phyloP scores from a whole-genome alignment of 441 rosid species.

The Metrosideros polymorpha region DNA sequence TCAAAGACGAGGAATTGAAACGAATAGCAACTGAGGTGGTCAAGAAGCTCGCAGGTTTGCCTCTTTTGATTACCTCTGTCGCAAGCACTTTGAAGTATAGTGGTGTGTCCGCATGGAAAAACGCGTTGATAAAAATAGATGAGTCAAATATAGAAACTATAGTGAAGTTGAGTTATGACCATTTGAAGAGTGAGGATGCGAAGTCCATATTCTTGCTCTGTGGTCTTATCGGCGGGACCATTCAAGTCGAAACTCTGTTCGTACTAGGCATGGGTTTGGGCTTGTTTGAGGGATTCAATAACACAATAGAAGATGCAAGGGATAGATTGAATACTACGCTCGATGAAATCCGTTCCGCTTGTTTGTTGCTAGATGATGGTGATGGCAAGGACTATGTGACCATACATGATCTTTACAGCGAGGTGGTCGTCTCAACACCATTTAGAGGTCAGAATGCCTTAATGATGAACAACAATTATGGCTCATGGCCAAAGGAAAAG shows the following conservation, averaged over 20 bases:
- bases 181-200: neutral
- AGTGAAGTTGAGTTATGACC: neutral
- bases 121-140: neutral
- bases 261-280: neutral
- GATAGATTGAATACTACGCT: neutral
- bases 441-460: fast-evolving
- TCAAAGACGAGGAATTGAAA: neutral
- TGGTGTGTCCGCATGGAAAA: neutral
- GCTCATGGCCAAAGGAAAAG: fast-evolving
- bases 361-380: neutral
- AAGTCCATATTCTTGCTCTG: neutral
- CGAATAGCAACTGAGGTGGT: fast-evolving
- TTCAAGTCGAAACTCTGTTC: fast-evolving
- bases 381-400: fast-evolving
- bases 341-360: fast-evolving
- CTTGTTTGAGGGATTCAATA: fast-evolving
- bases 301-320: fast-evolving
- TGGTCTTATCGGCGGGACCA: neutral
- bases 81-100: fast-evolving
- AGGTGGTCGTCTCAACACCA: fast-evolving
- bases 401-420: neutral
- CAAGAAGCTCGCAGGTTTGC: neutral
- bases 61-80: neutral
- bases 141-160: fast-evolving
- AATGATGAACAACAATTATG: neutral